Percentiles rank a stretch among this genome's conserved stretches.
Evolutionary conservation across 1,139 yeast genomes (phyloP).

Genomic region (Tardiomyces digboiensis): DNA sequence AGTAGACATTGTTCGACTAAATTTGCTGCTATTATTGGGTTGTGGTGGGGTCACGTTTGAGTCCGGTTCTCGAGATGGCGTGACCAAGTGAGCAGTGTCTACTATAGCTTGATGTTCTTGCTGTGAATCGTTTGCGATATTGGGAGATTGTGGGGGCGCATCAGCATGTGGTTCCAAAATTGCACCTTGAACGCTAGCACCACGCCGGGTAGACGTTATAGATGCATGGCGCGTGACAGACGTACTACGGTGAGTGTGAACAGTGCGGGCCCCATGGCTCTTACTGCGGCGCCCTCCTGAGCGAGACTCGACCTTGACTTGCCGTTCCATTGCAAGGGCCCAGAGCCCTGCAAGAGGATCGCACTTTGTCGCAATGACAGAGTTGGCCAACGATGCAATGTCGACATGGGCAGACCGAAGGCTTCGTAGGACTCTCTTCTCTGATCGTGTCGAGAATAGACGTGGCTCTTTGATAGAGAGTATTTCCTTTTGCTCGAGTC

Average conservation of each 20-base stretch:
- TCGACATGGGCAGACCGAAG: constrained; percentile 61
- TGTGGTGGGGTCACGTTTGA: too few species aligned
- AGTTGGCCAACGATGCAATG: constrained; percentile 48
- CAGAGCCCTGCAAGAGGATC: constrained; percentile 82
- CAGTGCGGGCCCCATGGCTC: not conserved
- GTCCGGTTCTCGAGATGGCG: too few species aligned
- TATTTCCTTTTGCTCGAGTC: constrained; percentile 33
- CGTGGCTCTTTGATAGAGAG: constrained; percentile 30
- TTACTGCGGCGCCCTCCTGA: not conserved
- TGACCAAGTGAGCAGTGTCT: too few species aligned
- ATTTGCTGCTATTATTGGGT: too few species aligned
- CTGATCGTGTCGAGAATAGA: constrained; percentile 51
- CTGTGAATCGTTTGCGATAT: too few species aligned
- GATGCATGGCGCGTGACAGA: not conserved
- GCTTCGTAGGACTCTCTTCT: constrained; percentile 54
- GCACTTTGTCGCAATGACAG: constrained; percentile 53
- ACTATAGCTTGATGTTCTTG: too few species aligned
- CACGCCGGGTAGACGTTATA: not conserved
- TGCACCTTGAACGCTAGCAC: too few species aligned
- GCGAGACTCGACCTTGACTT: constrained; percentile 1
- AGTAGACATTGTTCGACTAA: too few species aligned
- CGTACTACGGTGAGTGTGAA: not conserved
- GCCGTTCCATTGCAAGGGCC: constrained; percentile 55
- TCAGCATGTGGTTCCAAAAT: too few species aligned
- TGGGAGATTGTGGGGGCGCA: too few species aligned